phyloP scores from a whole-genome alignment of 441 rosid species.

The Sinapis alba region DNA sequence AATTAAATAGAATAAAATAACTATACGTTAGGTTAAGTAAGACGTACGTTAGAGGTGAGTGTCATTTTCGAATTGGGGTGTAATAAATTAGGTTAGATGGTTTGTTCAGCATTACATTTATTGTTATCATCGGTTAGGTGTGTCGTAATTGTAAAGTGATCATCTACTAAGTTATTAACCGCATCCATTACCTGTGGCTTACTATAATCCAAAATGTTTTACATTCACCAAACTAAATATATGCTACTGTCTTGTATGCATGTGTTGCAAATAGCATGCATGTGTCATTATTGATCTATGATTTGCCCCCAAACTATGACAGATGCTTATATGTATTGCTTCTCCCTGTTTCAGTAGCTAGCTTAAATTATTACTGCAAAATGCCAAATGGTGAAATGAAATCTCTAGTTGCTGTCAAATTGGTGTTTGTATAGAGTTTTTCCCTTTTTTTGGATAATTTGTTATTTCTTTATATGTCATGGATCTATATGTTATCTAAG shows the following conservation, averaged over 20 bases:
- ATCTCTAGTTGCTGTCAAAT: no score
- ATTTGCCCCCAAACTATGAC: conserved; percentile 20
- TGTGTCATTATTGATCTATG: conserved; percentile 26
- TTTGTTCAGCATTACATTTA: conserved; percentile 13
- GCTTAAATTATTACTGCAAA: no score
- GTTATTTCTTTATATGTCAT: no score
- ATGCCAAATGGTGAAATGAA: no score
- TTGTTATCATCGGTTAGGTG: conserved; percentile 14
- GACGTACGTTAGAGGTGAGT: conserved; percentile 17
- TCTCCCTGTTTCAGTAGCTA: no score
- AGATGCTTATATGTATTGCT: no score
- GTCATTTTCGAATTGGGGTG: conserved; percentile 28
- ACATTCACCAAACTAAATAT: no score
- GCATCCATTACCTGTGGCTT: conserved; percentile 1
- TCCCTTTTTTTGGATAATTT: no score
- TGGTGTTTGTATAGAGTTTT: no score
- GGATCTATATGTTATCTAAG: no score
- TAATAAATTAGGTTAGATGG: conserved; percentile 27
- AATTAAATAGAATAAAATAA: no score
- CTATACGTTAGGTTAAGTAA: no score
- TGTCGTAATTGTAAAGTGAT: conserved; percentile 19
- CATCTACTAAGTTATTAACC: conserved; percentile 9
- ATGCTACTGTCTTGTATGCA: neutral
- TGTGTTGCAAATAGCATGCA: conserved; percentile 16
- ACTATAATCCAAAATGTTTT: neutral